phyloP scores from a whole-genome alignment of 352 stramenopile species.

The Pythium guiyangense region DNA sequence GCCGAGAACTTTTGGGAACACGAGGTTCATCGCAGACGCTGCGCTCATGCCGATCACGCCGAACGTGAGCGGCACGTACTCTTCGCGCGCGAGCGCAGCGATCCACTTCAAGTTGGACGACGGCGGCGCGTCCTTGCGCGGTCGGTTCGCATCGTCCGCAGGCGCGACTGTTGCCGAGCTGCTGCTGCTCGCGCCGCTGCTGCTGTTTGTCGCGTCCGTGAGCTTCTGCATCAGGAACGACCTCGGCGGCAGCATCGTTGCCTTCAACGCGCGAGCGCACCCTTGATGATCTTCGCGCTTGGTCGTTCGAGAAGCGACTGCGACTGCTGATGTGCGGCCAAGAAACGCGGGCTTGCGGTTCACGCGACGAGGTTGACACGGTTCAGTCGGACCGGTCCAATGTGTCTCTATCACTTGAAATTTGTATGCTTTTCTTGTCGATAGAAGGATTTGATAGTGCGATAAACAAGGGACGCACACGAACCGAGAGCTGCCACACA shows the following conservation, averaged over 20 bases:
- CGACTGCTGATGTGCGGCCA: too few species aligned
- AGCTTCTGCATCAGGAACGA: conserved; percentile 72
- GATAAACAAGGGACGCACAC: background rate
- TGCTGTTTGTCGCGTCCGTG: conserved; percentile 26
- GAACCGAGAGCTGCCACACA: background rate
- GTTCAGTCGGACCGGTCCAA: too few species aligned
- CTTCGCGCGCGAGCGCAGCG: conserved; percentile 55
- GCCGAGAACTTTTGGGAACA: conserved; percentile 88
- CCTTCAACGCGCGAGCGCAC: too few species aligned
- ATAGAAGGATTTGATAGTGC: background rate
- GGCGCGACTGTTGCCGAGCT: background rate
- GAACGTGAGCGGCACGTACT: conserved; percentile 57
- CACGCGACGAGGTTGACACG: too few species aligned
- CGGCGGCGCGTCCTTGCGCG: conserved; percentile 4
- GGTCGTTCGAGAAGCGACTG: background rate
- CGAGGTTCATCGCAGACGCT: conserved; percentile 84
- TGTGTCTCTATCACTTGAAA: too few species aligned
- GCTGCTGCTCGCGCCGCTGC: conserved; percentile 9
- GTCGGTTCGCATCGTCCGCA: conserved; percentile 2
- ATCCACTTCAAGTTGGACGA: conserved; percentile 72
- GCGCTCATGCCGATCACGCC: conserved; percentile 80
- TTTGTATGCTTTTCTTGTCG: background rate
- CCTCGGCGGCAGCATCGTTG: conserved; percentile 48
- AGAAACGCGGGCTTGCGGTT: too few species aligned
- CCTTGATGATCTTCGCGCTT: background rate